Evolutionary conservation across 2,329 filamentous ascomycete genomes (phyloP).

Genomic region (Neopestalotiopsis sp.): DNA sequence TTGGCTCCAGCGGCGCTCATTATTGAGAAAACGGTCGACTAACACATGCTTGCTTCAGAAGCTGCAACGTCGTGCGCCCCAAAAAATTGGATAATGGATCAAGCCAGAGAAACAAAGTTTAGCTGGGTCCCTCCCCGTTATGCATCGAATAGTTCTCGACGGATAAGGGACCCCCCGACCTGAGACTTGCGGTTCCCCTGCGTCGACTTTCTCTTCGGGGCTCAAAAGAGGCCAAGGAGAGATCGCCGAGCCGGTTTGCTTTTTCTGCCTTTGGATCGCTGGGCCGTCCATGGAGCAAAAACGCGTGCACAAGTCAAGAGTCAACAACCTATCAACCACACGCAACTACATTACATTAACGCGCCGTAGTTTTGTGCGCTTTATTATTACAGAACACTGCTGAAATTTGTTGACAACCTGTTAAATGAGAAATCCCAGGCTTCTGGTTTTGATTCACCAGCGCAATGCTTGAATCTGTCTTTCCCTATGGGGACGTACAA

Average conservation of each 20-base stretch:
- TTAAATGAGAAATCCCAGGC: background rate
- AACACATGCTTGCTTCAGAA: background rate
- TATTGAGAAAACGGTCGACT: background rate
- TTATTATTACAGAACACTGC: background rate
- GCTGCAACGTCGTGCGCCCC: background rate
- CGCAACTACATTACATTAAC: background rate
- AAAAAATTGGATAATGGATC: background rate
- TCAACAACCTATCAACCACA: background rate
- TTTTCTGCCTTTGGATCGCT: background rate
- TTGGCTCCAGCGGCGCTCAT: background rate
- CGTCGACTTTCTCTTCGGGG: background rate
- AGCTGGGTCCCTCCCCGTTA: background rate
- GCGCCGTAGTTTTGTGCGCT: background rate
- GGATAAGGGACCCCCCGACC: background rate
- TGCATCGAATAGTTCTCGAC: background rate
- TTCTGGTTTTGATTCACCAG: background rate
- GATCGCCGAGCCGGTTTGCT: background rate
- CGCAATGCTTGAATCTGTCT: background rate
- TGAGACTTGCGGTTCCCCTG: constrained; percentile 3
- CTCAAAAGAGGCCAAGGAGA: background rate
- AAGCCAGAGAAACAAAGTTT: background rate
- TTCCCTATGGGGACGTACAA: background rate
- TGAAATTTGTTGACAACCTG: background rate
- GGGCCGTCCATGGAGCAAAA: background rate
- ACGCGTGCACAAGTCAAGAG: background rate